Conservation (phyloP, 2,329 filamentous ascomycete species). For the Alternaria gansuensis region DNA sequence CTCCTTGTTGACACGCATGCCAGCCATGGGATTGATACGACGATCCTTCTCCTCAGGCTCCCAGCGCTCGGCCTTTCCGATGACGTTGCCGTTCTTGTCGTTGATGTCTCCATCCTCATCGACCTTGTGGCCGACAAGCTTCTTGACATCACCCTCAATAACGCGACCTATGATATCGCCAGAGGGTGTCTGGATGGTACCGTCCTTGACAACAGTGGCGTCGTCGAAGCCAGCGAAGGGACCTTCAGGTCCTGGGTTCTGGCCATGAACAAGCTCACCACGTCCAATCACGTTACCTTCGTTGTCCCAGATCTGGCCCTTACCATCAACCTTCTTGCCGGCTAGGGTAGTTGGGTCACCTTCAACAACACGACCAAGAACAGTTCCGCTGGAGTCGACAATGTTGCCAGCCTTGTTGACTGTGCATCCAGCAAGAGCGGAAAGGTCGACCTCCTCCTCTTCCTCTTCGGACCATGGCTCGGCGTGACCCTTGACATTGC, state of each 20-base stretch:
- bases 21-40: constrained; percentile 68
- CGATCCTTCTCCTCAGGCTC: constrained; percentile 64
- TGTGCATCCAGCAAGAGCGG: constrained; percentile 67
- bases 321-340: constrained; percentile 69
- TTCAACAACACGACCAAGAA: constrained; percentile 66
- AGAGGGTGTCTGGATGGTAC: constrained; percentile 59
- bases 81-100: constrained; percentile 64
- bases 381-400: constrained; percentile 66
- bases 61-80: constrained; percentile 63
- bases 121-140: constrained; percentile 60
- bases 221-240: constrained; percentile 68
- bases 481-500: constrained; percentile 67
- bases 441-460: constrained; percentile 63
- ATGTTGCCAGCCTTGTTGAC: constrained; percentile 72
- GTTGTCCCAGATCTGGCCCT: constrained; percentile 71
- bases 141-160: constrained; percentile 62
- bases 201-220: constrained; percentile 66
- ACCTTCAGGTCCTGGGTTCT: constrained; percentile 61
- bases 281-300: constrained; percentile 68
- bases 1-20: constrained; percentile 63
- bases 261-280: constrained; percentile 65
- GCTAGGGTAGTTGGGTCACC: constrained; percentile 66
- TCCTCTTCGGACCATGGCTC: constrained; percentile 64
- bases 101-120: constrained; percentile 63
- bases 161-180: constrained; percentile 61